Evolutionary conservation across 2,329 filamentous ascomycete genomes (phyloP).

Genomic region (Lecanicillium sp.): DNA sequence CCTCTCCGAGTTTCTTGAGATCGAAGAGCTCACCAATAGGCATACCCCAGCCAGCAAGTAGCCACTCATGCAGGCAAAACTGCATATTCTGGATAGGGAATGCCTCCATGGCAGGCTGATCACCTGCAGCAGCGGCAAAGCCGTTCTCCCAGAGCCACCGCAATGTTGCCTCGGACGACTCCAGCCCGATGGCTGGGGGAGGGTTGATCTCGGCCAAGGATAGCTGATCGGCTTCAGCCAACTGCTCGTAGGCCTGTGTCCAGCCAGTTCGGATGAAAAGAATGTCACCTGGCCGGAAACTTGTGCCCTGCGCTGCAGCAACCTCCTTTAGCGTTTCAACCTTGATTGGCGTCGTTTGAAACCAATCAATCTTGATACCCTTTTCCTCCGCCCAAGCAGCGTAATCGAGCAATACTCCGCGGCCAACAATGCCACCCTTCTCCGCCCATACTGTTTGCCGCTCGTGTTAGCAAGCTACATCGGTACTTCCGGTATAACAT

Average conservation of each 20-base stretch:
- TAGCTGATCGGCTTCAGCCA: conserved; percentile 23
- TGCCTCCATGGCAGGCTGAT: conserved; percentile 44
- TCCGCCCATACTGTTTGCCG: conserved; percentile 21
- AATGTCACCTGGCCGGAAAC: conserved; percentile 43
- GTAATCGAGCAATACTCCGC: conserved; percentile 46
- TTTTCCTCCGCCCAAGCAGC: conserved; percentile 32
- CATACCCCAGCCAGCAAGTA: conserved; percentile 42
- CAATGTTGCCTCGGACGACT: conserved; percentile 37
- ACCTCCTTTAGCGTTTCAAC: conserved; percentile 33
- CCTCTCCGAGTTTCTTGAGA: conserved; percentile 27
- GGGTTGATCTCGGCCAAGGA: conserved; percentile 21
- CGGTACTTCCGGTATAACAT: no score
- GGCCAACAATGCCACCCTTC: conserved; percentile 37
- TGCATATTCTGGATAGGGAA: conserved; percentile 29
- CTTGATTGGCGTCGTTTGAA: conserved; percentile 33
- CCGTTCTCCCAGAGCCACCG: conserved; percentile 49
- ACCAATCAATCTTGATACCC: conserved; percentile 26
- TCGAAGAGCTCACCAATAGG: conserved; percentile 42
- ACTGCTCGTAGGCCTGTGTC: conserved; percentile 31
- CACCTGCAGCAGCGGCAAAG: conserved; percentile 48
- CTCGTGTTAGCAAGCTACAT: no score
- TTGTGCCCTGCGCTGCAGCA: conserved; percentile 31
- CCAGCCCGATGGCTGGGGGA: conserved; percentile 31
- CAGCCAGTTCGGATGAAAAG: conserved; percentile 48
- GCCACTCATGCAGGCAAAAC: conserved; percentile 32